Conservation (phyloP, 495 filamentous ascomycete genomes). For the Cercophora scortea region DNA sequence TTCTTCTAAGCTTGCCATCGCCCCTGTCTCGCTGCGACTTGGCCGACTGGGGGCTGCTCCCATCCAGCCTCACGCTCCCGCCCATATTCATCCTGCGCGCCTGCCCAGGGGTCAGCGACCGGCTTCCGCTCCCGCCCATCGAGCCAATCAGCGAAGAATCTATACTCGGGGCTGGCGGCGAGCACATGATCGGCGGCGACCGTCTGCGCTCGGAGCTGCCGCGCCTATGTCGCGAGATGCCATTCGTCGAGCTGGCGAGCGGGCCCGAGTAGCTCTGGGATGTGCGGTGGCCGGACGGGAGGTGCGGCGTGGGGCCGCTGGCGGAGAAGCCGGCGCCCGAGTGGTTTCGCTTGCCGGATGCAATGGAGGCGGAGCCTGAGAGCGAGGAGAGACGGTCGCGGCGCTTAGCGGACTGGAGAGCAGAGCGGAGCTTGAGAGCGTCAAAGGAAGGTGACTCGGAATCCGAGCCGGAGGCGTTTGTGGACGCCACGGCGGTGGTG, state of each 20-base stretch:
- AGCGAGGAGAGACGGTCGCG: conserved; percentile 29
- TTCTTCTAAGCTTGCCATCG: conserved; percentile 25
- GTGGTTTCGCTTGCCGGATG: conserved; percentile 27
- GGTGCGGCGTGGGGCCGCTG: too few species aligned
- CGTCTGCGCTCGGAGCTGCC: conserved; percentile 32
- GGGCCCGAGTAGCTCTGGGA: conserved; percentile 24
- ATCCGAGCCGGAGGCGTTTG: conserved; percentile 27
- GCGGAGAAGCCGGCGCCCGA: conserved; percentile 7
- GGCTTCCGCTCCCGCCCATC: not conserved
- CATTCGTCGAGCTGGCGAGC: conserved; percentile 33
- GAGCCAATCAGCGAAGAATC: conserved; percentile 1
- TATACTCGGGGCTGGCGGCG: conserved; percentile 22
- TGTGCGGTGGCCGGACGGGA: conserved; percentile 11
- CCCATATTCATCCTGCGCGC: conserved; percentile 38
- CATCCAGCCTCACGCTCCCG: conserved; percentile 21
- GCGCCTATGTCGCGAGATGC: conserved; percentile 35
- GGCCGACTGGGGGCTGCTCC: conserved; percentile 2
- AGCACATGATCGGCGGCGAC: conserved; percentile 37
- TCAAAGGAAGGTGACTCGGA: conserved; percentile 38
- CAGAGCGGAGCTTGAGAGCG: conserved; percentile 36
- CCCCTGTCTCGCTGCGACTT: not conserved
- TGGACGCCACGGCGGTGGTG: not conserved
- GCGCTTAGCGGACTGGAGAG: conserved; percentile 37
- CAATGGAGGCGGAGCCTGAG: not conserved
- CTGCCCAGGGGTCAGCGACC: conserved; percentile 32